Evolutionary conservation across 2,329 filamentous ascomycete species (phyloP).

Genomic region (Fusarium oxysporum): DNA sequence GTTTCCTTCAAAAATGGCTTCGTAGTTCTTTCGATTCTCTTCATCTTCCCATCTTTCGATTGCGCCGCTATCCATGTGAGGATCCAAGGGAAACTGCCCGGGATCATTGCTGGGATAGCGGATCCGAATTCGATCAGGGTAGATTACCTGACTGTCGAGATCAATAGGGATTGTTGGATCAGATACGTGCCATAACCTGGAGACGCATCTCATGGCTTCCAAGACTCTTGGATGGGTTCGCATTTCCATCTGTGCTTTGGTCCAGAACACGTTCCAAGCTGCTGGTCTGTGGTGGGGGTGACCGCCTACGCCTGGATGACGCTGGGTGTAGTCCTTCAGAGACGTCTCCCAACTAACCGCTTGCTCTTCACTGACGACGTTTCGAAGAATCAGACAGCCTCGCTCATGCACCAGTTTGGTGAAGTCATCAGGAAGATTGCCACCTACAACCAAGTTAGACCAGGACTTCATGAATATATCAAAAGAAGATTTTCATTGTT

Average conservation of each 20-base stretch:
- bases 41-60: neutral
- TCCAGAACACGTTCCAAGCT: constrained; percentile 4
- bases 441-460: neutral
- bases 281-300: neutral
- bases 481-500: no score
- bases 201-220: neutral
- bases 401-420: neutral
- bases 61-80: neutral
- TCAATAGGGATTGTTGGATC: neutral
- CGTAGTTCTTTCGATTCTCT: neutral
- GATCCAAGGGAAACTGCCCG: neutral
- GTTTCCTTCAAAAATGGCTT: neutral
- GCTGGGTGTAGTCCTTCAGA: neutral
- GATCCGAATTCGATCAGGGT: neutral
- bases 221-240: neutral
- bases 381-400: neutral
- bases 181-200: neutral
- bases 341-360: neutral
- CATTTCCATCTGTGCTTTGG: neutral
- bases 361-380: neutral
- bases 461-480: no score
- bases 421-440: neutral
- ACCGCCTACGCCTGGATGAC: neutral
- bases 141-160: neutral
- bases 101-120: neutral